Base-by-base conservation (phyloP, 1,284 basidiomycete genomes). In the Phellopilus nigrolimitatus region DNA sequence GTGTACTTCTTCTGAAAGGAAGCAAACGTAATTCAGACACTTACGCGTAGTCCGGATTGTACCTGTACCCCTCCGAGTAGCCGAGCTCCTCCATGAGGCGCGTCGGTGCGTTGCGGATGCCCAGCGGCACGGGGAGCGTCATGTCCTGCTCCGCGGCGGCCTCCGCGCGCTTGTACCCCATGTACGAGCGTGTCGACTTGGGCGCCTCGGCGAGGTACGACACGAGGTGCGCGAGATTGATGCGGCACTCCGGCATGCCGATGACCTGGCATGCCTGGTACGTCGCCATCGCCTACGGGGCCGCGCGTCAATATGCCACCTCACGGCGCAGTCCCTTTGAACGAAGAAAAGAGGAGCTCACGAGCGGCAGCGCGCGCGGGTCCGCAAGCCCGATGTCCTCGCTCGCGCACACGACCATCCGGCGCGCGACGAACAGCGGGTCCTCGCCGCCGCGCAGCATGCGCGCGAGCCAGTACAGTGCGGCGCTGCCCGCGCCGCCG, bases 401-500 rank as follows among this genome's bases (percentile, higher is more conserved):
- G 48, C 86, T 89, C 1, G 91, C 89, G 51, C 90, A 85, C 1
- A 94, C 85, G 12, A 91, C 78, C 67, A 94, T 78, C 27, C 91
- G 73, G 22, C 92, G 74, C 1, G 85, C 88, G 55, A 95, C 81
- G 62, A 87, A 95, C 31, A 93, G 64, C 2, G 93, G 88, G 66
- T 95, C 93, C 65, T 95, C 91, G 9, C 91, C 92, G n/a, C 81
- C 86, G 41, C 74, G 76, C 30, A 91, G 71, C 88, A 92, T 91
- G 39, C 84, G 75, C 8, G 88, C 89, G 5, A 93, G 73, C 91
- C 91, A 95, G 67, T 95, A 95, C 70, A 95, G 71, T 5, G 90
- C 90, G 0, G 90, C 92, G 59, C 80, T 78, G 1, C 84, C 80
- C 59, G 93, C 80, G 47, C 81, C 82, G 5, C 91, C 91, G 37